Evolutionary conservation across 148 eudicot species (phyloP).

Genomic region (Nepenthes gracilis): DNA sequence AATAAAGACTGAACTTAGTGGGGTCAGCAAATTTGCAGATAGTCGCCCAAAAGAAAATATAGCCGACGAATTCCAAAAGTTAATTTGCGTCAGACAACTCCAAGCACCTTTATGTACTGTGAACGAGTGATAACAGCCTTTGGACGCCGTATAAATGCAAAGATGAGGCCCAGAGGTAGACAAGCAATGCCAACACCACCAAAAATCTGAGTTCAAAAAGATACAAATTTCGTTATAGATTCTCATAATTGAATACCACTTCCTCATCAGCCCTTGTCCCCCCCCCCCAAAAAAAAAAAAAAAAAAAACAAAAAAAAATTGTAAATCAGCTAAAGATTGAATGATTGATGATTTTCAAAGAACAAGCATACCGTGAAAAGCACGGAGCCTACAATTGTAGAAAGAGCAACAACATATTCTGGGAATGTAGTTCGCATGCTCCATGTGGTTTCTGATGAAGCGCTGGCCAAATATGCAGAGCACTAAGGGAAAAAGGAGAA

Average conservation of each 20-base stretch:
- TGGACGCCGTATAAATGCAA: conserved; percentile 87
- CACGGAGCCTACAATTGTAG: conserved; percentile 92
- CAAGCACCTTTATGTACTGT: conserved; percentile 88
- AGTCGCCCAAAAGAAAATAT: no score
- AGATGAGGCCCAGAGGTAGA: conserved; percentile 86
- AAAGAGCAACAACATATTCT: conserved; percentile 93
- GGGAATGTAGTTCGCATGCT: conserved; percentile 92
- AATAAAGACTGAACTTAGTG: not conserved
- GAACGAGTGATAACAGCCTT: conserved; percentile 98
- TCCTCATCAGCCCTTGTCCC: no score
- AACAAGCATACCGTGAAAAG: conserved; percentile 69
- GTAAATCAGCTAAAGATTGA: not conserved
- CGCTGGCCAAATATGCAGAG: conserved; percentile 63
- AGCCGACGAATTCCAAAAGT: no score
- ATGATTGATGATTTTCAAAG: not conserved
- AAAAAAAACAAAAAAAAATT: not conserved
- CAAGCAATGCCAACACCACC: conserved; percentile 98
- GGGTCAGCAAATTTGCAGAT: no score
- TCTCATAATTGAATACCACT: no score
- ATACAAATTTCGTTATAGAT: not conserved
- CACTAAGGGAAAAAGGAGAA: conserved; percentile 40
- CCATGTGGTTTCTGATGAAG: conserved; percentile 95
- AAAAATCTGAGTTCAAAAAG: conserved; percentile 49
- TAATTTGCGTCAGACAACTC: not conserved
- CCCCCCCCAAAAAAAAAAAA: not conserved